A percentile compares a stretch with the other conserved stretches of the same genome.
Evolutionary conservation across 2,329 filamentous ascomycete species (phyloP).

Genomic region (Dactylellina haptotyla): DNA sequence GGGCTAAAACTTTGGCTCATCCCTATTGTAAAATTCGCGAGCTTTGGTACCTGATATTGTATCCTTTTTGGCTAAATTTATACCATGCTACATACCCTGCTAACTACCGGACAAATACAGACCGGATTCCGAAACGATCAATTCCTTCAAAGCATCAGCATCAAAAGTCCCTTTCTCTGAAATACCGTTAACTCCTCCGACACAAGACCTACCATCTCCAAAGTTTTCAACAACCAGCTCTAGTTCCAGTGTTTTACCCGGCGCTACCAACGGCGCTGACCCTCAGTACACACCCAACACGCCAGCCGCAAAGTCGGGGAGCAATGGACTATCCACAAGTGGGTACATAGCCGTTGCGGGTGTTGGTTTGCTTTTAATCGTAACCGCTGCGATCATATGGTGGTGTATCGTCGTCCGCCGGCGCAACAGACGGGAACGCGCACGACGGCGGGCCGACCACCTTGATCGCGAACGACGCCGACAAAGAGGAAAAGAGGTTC

Average conservation of each 20-base stretch:
- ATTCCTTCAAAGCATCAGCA: slow-evolving; percentile 36
- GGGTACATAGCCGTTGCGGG: slow-evolving; percentile 50
- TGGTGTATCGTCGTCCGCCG: slow-evolving; percentile 34
- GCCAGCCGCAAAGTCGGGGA: neutral
- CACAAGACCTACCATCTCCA: slow-evolving; percentile 44
- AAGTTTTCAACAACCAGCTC: slow-evolving; percentile 31
- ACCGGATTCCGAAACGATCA: slow-evolving; percentile 38
- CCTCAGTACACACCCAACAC: slow-evolving; percentile 15
- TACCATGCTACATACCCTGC: slow-evolving; percentile 23
- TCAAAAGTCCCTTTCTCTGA: slow-evolving; percentile 38
- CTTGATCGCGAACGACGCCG: slow-evolving; percentile 37
- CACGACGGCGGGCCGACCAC: slow-evolving; percentile 12
- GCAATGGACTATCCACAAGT: slow-evolving; percentile 37
- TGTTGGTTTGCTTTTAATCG: slow-evolving; percentile 33
- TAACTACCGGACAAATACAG: slow-evolving; percentile 34
- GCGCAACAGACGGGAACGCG: slow-evolving; percentile 26
- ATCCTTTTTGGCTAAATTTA: slow-evolving; percentile 48
- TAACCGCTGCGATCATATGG: slow-evolving; percentile 18
- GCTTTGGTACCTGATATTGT: slow-evolving; percentile 38
- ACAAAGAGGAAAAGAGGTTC: slow-evolving; percentile 36
- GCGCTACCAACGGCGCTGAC: slow-evolving; percentile 4
- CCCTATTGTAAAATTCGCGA: neutral
- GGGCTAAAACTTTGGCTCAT: neutral
- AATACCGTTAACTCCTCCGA: slow-evolving; percentile 38
- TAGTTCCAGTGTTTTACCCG: neutral